Base-by-base conservation (phyloP, 169 alveolate genomes). In the Theileria sp. region DNA sequence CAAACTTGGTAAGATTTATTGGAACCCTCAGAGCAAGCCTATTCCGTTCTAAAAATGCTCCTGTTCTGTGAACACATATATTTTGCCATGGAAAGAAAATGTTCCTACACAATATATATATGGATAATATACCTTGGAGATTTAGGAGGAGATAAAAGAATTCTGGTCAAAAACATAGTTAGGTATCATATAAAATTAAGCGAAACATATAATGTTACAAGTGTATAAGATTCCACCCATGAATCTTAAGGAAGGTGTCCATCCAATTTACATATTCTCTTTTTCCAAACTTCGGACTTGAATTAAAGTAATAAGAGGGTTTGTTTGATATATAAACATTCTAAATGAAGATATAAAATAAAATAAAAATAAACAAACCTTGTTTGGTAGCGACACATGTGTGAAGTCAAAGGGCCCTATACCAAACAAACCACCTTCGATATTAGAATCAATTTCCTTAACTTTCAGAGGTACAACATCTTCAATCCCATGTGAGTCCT, bases 71-170 rank as follows among this genome's bases (percentile, higher is more conserved):
- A 54, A 94, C 75, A 34, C 88, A 71, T 71, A 93, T 80, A 28
- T 70, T 92, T 19, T 92, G 95, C 97, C 97, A 94, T 26, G 97
- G 97, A 83, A 94, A 94, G 75, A 88, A 94, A 32, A 93, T 94
- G 75, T 94, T 94, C 87, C 97, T 88, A 50, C 32, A 67, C 30
- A 77, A 62, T 25, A n/a, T 38, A 5, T 19, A 68, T 21, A 6
- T 1, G 23, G 28, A 1, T 65, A 80, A 21, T 72, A 2, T 70
- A 88, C 93, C 93, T 80, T 8, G 94, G 94, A 17, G 92, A 77
- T 79, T 89, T 89, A 13, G 94, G 94, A 0, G 94, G 94, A 12
- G 89, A 17, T 28, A 23, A 49, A 30, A 85, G 67, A 44, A 79
- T 32, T 62, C 34, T 77, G n/a, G 80, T 19, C 17, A 58, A 68